phyloP scores from a whole-genome alignment of 2,329 filamentous ascomycete genomes.

The Fonsecaea erecta region DNA sequence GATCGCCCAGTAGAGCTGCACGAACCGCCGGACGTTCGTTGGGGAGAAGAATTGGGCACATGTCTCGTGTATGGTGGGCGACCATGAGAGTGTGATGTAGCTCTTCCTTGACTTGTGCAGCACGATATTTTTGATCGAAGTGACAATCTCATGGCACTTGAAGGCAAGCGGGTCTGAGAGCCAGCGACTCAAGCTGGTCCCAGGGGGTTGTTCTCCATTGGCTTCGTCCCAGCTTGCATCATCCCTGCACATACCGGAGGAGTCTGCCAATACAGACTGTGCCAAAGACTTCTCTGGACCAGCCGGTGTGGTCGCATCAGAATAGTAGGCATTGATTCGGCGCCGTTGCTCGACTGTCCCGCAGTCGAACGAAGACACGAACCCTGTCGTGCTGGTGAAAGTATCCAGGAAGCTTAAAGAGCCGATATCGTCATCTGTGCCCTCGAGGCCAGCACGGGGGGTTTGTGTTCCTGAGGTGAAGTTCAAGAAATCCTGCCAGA shows the following conservation, averaged over 20 bases:
- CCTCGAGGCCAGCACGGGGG: background rate
- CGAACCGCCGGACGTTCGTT: conserved; percentile 40
- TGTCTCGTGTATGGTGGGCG: conserved; percentile 39
- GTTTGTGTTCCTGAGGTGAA: background rate
- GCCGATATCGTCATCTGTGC: background rate
- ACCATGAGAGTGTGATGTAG: conserved; percentile 44
- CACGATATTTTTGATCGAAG: conserved; percentile 44
- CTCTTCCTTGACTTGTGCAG: conserved; percentile 45
- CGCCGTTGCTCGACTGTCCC: conserved; percentile 43
- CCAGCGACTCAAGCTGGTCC: conserved; percentile 26
- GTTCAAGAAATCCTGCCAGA: conserved; percentile 20
- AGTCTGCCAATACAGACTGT: conserved; percentile 5
- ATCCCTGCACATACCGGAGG: background rate
- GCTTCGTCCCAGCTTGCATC: background rate
- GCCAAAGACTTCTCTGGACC: background rate
- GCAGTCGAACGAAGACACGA: conserved; percentile 47
- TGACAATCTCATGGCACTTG: conserved; percentile 45
- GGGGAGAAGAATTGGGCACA: conserved; percentile 25
- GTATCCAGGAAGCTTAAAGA: conserved; percentile 41
- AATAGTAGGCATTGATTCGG: conserved; percentile 33
- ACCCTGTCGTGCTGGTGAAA: conserved; percentile 46
- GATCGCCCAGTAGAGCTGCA: conserved; percentile 45
- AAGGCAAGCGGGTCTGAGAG: conserved; percentile 44
- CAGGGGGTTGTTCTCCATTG: background rate
- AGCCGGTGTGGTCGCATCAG: background rate